Percentiles rank a stretch among this genome's conserved stretches.
Evolutionary conservation across 225 moss, liverwort and hornwort species (phyloP).

Genomic region (Rhytidiadelphus loreus): DNA sequence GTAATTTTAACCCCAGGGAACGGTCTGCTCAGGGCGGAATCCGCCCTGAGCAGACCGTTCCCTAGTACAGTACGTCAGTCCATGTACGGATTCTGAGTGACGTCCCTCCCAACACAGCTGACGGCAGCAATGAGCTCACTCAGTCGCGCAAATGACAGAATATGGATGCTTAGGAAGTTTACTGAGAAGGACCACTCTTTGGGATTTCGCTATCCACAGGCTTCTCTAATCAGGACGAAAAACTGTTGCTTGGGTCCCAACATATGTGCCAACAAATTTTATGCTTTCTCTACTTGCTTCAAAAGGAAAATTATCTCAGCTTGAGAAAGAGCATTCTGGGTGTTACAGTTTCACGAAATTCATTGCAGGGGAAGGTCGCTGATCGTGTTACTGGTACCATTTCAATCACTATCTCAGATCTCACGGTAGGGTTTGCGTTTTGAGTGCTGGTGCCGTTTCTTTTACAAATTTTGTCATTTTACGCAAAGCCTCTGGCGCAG

Average conservation of each 20-base stretch:
- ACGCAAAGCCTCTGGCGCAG: not conserved
- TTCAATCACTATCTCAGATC: not conserved
- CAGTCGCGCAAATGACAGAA: not conserved
- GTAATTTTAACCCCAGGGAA: too few species aligned
- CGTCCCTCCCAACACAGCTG: not conserved
- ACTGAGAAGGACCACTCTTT: not conserved
- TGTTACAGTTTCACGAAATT: not conserved
- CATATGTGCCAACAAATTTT: not conserved
- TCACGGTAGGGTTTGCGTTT: not conserved
- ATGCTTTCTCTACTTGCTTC: not conserved
- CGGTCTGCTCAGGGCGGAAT: too few species aligned
- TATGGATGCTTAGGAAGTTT: not conserved
- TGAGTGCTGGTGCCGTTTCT: not conserved
- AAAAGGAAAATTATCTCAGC: not conserved
- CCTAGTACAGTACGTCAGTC: too few species aligned
- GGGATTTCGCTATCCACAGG: too few species aligned
- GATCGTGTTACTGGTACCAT: not conserved
- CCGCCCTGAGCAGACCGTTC: too few species aligned
- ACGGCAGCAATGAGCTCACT: not conserved
- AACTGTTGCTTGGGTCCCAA: not conserved
- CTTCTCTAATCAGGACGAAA: too few species aligned
- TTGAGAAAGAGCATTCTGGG: not conserved
- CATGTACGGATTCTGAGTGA: not conserved
- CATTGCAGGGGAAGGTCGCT: not conserved
- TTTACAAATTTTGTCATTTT: not conserved